Base-by-base conservation (phyloP, 2,329 filamentous ascomycete species). In the Beauveria sp. region DNA sequence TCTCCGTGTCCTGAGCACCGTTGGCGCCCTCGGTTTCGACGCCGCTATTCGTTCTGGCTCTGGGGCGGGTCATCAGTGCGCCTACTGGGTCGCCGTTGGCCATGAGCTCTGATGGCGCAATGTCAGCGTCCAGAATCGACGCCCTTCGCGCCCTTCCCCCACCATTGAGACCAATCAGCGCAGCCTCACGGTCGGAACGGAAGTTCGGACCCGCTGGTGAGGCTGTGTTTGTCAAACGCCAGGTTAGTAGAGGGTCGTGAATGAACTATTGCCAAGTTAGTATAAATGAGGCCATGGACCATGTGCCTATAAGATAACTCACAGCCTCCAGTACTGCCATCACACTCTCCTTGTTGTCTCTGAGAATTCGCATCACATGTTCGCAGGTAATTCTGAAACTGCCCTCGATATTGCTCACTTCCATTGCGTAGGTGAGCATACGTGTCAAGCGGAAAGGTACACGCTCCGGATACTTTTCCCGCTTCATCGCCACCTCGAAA, bases 401-500 rank as follows among this genome's bases (percentile, higher is more conserved):
- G 68, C 94, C 94, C 75, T 99, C 94, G 66, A 99, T 99, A 71
- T 99, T 99, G 82, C 92, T 97, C 61, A 99, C 94, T 77, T 99
- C 94, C 94, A 99, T 99, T 24, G 96, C 96, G 72, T 97, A 99
- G 0, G 96, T 99, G 76, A 99, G 85, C 94, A 99, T 99, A 67
- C 94, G 86, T 2, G 94, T 99, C 53, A 99, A 81, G 62, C 96
- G 88, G 90, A 99, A 99, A 0, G 94, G 96, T 62, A 99, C 94
- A 57, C 93, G 83, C 76, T 99, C 94, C 0, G 94, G 94, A 71
- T 97, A 99, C 74, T 99, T 99, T 75, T 99, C 96, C 67, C 96
- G 90, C 78, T 99, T 96, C 92, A 97, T 99, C 28, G 96, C 94
- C 58, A 99, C 91, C 75, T 99, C 94, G 77, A 99, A 99, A 73